A percentile compares a stretch with the other conserved stretches of the same genome.
Conservation (phyloP, 2,329 filamentous ascomycete species). For the Phialemonium atrogriseum region DNA sequence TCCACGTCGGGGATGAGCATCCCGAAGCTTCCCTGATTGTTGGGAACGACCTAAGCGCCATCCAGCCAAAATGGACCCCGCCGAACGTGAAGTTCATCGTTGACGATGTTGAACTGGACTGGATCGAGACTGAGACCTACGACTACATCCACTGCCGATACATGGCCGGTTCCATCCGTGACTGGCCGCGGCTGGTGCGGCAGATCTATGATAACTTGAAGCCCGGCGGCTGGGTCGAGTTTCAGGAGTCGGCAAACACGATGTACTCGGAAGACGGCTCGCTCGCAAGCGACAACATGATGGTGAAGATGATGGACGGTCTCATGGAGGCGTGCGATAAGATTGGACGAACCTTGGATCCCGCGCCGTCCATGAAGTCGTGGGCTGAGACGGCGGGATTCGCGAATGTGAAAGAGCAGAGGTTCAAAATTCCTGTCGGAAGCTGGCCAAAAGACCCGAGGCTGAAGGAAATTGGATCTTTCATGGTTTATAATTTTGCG, state of each 20-base stretch:
- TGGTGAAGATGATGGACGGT: no score
- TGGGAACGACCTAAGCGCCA: slow-evolving; percentile 1
- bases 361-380: no score
- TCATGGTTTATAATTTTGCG: no score
- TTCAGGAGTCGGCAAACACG: slow-evolving; percentile 13
- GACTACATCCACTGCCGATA: slow-evolving; percentile 42
- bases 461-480: no score
- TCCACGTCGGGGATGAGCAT: slow-evolving; percentile 3
- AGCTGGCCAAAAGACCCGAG: no score
- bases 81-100: slow-evolving; percentile 30
- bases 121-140: slow-evolving; percentile 38
- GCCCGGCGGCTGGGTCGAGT: slow-evolving; percentile 16
- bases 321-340: no score
- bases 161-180: slow-evolving; percentile 34
- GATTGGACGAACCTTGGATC: no score
- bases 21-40: slow-evolving; percentile 11
- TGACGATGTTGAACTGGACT: slow-evolving; percentile 44
- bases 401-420: no score
- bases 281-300: slow-evolving; percentile 7
- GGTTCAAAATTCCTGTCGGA: no score
- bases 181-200: slow-evolving; percentile 33
- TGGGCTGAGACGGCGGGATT: no score
- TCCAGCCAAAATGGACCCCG: slow-evolving; percentile 8
- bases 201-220: slow-evolving; percentile 25
- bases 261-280: slow-evolving; percentile 15